A percentile compares a stretch with the other conserved stretches of the same genome.
These are phyloP conservation scores for Rosa lucieae DNA, from an alignment of 306 rosid genomes.

Conservation along the genomic window DNA sequence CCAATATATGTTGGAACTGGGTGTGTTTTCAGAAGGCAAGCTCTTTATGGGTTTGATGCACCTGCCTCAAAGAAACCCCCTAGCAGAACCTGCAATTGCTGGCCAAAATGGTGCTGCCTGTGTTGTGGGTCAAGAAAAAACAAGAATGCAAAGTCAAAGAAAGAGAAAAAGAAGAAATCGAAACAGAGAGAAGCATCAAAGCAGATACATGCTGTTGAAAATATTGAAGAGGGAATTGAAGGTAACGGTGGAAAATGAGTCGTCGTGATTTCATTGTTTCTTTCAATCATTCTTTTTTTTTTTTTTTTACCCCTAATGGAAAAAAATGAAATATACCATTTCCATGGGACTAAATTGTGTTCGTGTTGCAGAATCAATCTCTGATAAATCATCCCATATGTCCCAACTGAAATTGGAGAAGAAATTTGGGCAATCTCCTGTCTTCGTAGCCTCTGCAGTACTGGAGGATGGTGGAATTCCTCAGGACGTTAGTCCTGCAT, in stretches of 20 bases:
- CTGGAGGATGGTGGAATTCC: conserved; percentile 85
- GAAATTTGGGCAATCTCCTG: conserved; percentile 93
- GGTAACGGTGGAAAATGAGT: conserved; percentile 42
- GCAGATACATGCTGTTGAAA: conserved; percentile 96
- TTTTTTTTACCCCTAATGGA: not conserved
- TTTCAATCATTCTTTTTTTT: not conserved
- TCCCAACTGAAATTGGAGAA: conserved; percentile 78
- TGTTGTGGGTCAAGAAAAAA: conserved; percentile 67
- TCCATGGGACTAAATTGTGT: conserved; percentile 13
- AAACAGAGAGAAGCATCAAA: conserved; percentile 91
- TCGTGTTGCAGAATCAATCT: conserved; percentile 50
- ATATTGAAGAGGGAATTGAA: conserved; percentile 74
- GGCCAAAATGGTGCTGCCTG: conserved; percentile 88
- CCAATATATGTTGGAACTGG: conserved; percentile 98
- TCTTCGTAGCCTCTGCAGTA: conserved; percentile 71
- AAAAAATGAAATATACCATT: not conserved
- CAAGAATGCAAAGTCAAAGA: conserved; percentile 54
- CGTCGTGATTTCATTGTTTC: conserved; percentile 2
- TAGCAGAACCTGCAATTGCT: conserved; percentile 93
- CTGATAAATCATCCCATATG: conserved; percentile 43
- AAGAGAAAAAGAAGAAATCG: conserved; percentile 70
- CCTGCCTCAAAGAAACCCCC: conserved; percentile 81
- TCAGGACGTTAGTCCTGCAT: conserved; percentile 63
- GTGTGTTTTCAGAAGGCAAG: conserved; percentile 89
- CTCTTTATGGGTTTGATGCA: conserved; percentile 88